phyloP scores from a whole-genome alignment of 2,329 filamentous ascomycete species.

The Fusarium sp. region DNA sequence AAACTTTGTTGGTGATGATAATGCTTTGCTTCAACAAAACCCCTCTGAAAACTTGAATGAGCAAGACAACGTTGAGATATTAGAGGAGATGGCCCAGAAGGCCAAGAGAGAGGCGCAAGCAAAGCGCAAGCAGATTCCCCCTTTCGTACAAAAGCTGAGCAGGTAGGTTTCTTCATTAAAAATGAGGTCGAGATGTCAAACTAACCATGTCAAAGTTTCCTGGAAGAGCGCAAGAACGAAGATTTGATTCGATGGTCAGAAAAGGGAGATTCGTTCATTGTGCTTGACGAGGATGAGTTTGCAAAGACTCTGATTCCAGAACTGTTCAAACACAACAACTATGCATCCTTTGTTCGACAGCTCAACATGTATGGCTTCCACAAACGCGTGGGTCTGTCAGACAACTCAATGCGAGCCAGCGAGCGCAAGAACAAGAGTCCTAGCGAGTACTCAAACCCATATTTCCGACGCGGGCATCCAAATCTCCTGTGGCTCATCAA shows the following conservation, averaged over 20 bases:
- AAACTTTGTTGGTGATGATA: slow-evolving; percentile 55
- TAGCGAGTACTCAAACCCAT: slow-evolving; percentile 97
- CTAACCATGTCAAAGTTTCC: slow-evolving; percentile 71
- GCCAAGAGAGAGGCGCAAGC: slow-evolving; percentile 89
- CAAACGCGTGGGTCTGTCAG: slow-evolving; percentile 91
- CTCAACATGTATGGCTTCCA: slow-evolving; percentile 99
- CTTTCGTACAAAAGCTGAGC: slow-evolving; percentile 97
- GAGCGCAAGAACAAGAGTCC: slow-evolving; percentile 98
- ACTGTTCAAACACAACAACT: slow-evolving; percentile 99
- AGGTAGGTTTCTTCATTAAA: slow-evolving; percentile 69
- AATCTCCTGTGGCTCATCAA: slow-evolving; percentile 96
- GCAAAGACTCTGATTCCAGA: slow-evolving; percentile 97
- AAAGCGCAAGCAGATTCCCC: slow-evolving; percentile 94
- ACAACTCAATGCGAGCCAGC: slow-evolving; percentile 97
- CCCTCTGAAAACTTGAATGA: slow-evolving; percentile 52
- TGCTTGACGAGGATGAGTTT: slow-evolving; percentile 97
- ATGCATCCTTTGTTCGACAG: slow-evolving; percentile 94
- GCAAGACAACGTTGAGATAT: slow-evolving; percentile 77
- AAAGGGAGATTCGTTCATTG: slow-evolving; percentile 94
- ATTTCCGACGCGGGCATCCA: slow-evolving; percentile 91
- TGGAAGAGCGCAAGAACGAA: slow-evolving; percentile 92
- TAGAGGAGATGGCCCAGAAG: slow-evolving; percentile 81
- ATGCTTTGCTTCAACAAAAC: slow-evolving; percentile 50
- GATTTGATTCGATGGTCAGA: slow-evolving; percentile 97
- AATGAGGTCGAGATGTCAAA: not conserved